A percentile compares a stretch with the other conserved stretches of the same genome.
Evolutionary conservation across 768 basidiomycete species (phyloP).

Genomic region (Roridomyces roridus): DNA sequence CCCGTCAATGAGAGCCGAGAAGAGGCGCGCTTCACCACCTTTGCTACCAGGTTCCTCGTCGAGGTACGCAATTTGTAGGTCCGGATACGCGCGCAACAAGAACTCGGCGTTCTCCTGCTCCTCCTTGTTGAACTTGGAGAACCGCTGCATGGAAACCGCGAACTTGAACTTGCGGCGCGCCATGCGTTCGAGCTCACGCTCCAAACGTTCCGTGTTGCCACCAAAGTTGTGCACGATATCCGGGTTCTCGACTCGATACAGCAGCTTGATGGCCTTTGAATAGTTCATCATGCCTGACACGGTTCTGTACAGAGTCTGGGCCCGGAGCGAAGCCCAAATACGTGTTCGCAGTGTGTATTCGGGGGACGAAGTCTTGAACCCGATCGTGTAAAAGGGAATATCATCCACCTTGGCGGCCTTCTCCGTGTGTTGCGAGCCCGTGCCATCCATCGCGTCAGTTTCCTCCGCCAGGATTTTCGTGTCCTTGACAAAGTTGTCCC

Average conservation of each 20-base stretch:
- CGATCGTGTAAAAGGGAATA: slow-evolving; percentile 98
- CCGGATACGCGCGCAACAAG: slow-evolving; percentile 95
- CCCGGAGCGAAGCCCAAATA: slow-evolving; percentile 98
- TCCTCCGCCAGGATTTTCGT: slow-evolving; percentile 99
- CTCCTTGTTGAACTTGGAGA: slow-evolving; percentile 99
- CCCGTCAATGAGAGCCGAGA: slow-evolving; percentile 94
- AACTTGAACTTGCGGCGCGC: slow-evolving; percentile 98
- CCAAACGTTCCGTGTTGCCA: slow-evolving; percentile 94
- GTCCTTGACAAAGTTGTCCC: slow-evolving; percentile 99
- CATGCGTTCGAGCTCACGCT: slow-evolving; percentile 97
- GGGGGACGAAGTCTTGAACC: slow-evolving; percentile 98
- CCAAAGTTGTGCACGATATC: slow-evolving; percentile 96
- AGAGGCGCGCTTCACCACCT: slow-evolving; percentile 87
- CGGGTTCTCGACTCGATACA: slow-evolving; percentile 98
- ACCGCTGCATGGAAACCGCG: slow-evolving; percentile 97
- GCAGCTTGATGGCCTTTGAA: slow-evolving; percentile 98
- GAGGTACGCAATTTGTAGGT: slow-evolving; percentile 96
- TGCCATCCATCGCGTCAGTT: slow-evolving; percentile 63
- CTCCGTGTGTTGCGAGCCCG: slow-evolving; percentile 66
- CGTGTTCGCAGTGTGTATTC: slow-evolving; percentile 98
- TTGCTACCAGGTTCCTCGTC: slow-evolving; percentile 94
- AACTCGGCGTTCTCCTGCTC: slow-evolving; percentile 99
- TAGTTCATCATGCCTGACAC: slow-evolving; percentile 99
- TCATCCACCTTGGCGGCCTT: slow-evolving; percentile 85
- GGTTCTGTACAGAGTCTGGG: slow-evolving; percentile 97